Conservation (phyloP, 2,329 filamentous ascomycete species). For the Apiospora malaysiana region DNA sequence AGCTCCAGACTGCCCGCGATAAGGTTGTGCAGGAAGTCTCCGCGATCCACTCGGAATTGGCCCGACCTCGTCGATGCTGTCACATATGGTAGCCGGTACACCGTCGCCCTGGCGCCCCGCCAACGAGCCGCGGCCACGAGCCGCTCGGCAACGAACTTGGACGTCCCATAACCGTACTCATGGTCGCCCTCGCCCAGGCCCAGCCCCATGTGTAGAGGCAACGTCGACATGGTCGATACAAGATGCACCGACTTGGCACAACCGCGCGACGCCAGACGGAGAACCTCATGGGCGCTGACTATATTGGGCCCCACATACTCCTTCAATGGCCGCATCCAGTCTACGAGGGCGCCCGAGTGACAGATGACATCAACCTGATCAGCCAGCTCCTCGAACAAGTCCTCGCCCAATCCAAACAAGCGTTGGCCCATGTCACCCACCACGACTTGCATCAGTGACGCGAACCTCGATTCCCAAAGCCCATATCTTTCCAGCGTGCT, state of each 20-base stretch:
- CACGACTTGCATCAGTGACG: constrained; percentile 29
- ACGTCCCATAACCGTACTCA: constrained; percentile 38
- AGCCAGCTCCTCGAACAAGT: constrained; percentile 34
- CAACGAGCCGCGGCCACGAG: constrained; percentile 36
- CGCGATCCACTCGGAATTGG: constrained; percentile 37
- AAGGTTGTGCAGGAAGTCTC: constrained; percentile 38
- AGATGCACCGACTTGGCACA: constrained; percentile 36
- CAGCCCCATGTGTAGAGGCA: constrained; percentile 36
- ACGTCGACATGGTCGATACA: constrained; percentile 37
- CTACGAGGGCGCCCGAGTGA: constrained; percentile 38
- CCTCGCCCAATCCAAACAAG: constrained; percentile 33
- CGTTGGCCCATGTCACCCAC: constrained; percentile 35
- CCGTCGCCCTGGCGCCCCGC: constrained; percentile 34
- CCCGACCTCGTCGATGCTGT: constrained; percentile 35
- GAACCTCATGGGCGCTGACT: constrained; percentile 37
- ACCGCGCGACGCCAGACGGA: constrained; percentile 37
- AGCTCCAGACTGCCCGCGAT: constrained; percentile 35
- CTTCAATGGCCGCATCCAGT: constrained; percentile 38
- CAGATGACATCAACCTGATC: constrained; percentile 34
- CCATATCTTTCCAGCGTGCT: constrained; percentile 30
- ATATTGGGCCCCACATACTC: constrained; percentile 40
- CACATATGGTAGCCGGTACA: constrained; percentile 37
- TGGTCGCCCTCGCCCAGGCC: constrained; percentile 32
- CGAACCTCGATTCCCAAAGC: constrained; percentile 33
- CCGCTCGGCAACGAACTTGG: constrained; percentile 36